These are phyloP conservation scores for Solanum medicagineum DNA, from an alignment of 257 asterid species.

Conservation along the genomic window DNA sequence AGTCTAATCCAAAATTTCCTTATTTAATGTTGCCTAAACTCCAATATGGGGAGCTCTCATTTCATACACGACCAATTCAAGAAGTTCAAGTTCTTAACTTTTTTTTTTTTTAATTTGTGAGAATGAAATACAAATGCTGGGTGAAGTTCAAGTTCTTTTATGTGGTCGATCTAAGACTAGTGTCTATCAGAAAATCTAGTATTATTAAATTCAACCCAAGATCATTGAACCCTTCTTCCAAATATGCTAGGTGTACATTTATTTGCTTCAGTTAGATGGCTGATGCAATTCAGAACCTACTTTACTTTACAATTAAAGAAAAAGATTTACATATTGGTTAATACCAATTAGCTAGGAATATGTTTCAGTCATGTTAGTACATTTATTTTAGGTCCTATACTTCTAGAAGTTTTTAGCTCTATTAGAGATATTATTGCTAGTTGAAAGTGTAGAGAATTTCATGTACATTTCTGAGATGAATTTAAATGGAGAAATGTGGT, in stretches of 20 bases:
- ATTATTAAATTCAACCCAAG: not conserved
- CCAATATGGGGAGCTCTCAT: not conserved
- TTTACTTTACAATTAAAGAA: not conserved
- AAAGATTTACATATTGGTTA: not conserved
- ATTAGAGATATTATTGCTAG: not conserved
- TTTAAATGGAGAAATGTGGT: not conserved
- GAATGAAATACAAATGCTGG: too few relatives aligned
- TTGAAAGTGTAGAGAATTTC: not conserved
- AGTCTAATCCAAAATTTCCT: not conserved
- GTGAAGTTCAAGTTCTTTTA: not conserved
- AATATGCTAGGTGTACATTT: not conserved
- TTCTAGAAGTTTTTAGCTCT: not conserved
- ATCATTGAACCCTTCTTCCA: not conserved
- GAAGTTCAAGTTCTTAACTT: not conserved
- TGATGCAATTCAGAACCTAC: not conserved
- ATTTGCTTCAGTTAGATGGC: not conserved
- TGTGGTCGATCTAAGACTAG: not conserved
- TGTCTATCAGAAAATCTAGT: not conserved
- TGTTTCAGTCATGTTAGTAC: not conserved
- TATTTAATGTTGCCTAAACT: not conserved
- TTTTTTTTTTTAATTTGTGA: too few relatives aligned
- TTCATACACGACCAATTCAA: not conserved
- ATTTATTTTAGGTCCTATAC: not conserved
- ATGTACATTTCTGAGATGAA: not conserved
- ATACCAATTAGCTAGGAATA: not conserved